phyloP scores from a whole-genome alignment of 345 rosid genomes.

The Eutrema japonicum region DNA sequence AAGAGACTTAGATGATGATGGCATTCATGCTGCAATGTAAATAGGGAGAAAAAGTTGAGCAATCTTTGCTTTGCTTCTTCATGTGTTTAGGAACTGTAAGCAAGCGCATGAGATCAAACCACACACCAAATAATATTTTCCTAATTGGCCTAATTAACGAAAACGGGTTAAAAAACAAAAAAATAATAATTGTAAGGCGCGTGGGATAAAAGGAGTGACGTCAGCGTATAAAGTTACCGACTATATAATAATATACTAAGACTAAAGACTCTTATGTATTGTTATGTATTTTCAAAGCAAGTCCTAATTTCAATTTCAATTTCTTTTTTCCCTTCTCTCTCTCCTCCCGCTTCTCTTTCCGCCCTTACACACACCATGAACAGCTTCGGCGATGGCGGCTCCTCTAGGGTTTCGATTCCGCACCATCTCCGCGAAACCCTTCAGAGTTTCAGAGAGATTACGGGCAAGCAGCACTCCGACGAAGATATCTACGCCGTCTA shows the following conservation, averaged over 20 bases:
- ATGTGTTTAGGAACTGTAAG: too few species aligned
- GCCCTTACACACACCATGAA: conserved; percentile 45
- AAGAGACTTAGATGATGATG: conserved; percentile 22
- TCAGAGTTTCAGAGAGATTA: conserved; percentile 70
- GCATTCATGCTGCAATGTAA: background rate
- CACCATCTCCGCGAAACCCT: conserved; percentile 57
- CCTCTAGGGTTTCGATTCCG: conserved; percentile 67
- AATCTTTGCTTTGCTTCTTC: too few species aligned
- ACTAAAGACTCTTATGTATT: too few species aligned
- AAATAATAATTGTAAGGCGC: too few species aligned
- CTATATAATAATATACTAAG: too few species aligned
- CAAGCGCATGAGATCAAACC: too few species aligned
- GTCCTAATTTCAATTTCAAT: too few species aligned
- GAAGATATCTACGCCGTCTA: conserved; percentile 77
- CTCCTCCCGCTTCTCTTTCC: conserved; percentile 9
- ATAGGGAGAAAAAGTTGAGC: background rate
- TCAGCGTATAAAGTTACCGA: conserved; percentile 27
- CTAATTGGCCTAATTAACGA: too few species aligned
- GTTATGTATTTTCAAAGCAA: too few species aligned
- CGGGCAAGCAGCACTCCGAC: conserved; percentile 83
- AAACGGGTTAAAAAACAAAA: background rate
- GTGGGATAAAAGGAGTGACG: conserved; percentile 9
- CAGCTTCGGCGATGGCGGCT: conserved; percentile 53
- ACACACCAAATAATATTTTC: too few species aligned
- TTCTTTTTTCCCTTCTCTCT: background rate